Evolutionary conservation across 345 rosid genomes (phyloP).

Genomic region (Schrenkiella parvula): DNA sequence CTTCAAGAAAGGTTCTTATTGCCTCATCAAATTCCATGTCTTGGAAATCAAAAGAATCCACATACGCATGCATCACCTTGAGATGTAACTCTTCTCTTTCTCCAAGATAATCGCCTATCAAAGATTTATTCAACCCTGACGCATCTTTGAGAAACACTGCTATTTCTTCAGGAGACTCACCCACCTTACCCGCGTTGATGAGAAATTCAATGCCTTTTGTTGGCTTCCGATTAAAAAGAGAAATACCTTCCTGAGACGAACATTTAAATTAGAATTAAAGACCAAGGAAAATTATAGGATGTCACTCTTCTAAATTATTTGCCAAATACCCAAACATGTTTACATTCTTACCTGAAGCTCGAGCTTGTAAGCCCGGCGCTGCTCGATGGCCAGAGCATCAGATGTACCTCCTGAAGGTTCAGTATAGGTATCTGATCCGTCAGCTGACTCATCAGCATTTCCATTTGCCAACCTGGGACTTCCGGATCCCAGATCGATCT

Average conservation of each 20-base stretch:
- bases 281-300: not conserved
- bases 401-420: conserved; percentile 58
- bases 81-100: conserved; percentile 79
- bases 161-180: conserved; percentile 74
- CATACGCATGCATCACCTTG: conserved; percentile 91
- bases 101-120: conserved; percentile 89
- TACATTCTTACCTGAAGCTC: conserved; percentile 66
- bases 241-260: conserved; percentile 80
- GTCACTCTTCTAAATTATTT: not conserved
- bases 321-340: conserved; percentile 11
- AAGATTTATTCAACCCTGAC: conserved; percentile 59
- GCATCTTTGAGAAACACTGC: conserved; percentile 71
- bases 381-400: conserved; percentile 72
- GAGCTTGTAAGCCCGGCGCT: conserved; percentile 81
- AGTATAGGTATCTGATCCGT: conserved; percentile 48
- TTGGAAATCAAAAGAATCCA: conserved; percentile 74
- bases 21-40: conserved; percentile 78
- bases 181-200: conserved; percentile 55
- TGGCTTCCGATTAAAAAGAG: conserved; percentile 78
- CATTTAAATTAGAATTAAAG: conserved; percentile 14
- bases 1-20: conserved; percentile 74
- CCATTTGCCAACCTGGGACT: conserved; percentile 37
- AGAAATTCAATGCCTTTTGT: conserved; percentile 80
- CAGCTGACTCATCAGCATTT: conserved; percentile 56
- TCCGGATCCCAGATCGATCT: conserved; percentile 35